Conservation (phyloP, 805 yeast species). For the Candida nonsorbophila region DNA sequence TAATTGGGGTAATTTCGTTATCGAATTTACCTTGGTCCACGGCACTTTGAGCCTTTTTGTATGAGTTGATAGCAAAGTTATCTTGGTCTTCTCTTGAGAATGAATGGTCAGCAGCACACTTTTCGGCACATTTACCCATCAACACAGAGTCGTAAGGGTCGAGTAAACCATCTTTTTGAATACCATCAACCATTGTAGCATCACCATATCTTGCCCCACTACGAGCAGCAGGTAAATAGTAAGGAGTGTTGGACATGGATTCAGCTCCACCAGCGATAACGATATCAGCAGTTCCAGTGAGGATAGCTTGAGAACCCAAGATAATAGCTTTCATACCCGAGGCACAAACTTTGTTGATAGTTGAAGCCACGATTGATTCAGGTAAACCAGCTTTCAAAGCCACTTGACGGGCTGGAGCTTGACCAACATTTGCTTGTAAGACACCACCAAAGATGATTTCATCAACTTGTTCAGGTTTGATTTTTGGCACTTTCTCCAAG, state of each 20-base stretch:
- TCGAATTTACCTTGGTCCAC: slow-evolving; percentile 76
- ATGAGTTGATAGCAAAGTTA: slow-evolving; percentile 77
- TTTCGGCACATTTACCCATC: slow-evolving; percentile 98
- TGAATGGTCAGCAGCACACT: slow-evolving; percentile 80
- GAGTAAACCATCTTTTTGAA: slow-evolving; percentile 85
- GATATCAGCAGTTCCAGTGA: slow-evolving; percentile 85
- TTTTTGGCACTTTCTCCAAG: slow-evolving; percentile 72
- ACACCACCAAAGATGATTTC: slow-evolving; percentile 94
- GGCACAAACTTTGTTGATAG: slow-evolving; percentile 96
- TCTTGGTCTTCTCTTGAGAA: slow-evolving; percentile 86
- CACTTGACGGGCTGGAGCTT: slow-evolving; percentile 97
- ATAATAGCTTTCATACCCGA: slow-evolving; percentile 92
- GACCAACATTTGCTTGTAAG: slow-evolving; percentile 89
- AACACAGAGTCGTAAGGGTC: slow-evolving; percentile 86
- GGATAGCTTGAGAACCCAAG: slow-evolving; percentile 83
- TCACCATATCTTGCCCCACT: slow-evolving; percentile 89
- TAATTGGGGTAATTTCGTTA: slow-evolving; percentile 78
- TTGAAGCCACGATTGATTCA: slow-evolving; percentile 75
- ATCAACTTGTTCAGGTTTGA: slow-evolving; percentile 73
- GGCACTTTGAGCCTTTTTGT: slow-evolving; percentile 82
- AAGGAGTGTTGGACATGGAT: slow-evolving; percentile 94
- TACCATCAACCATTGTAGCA: slow-evolving; percentile 72
- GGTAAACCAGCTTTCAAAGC: slow-evolving; percentile 87
- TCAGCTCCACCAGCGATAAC: slow-evolving; percentile 98
- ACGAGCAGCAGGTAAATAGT: slow-evolving; percentile 68